Base-by-base conservation (phyloP, 1,284 basidiomycete genomes). In the Singerocomus inundabilis region DNA sequence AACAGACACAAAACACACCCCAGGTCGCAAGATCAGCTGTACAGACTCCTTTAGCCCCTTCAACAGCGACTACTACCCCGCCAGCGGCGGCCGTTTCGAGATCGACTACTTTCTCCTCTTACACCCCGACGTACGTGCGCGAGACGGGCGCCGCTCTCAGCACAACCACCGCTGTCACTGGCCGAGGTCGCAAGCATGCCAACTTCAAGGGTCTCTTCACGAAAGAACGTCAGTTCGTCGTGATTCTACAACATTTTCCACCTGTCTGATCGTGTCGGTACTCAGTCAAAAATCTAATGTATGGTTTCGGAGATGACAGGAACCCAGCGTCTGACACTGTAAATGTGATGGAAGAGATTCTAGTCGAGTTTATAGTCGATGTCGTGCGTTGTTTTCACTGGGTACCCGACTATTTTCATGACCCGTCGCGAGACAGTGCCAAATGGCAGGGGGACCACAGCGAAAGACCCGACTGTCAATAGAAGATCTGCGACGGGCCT, bases 271-370 rank as follows among this genome's bases (percentile, higher is more conserved):
- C 28, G 24, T 44, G 52, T n/a, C 26, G 6, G 12, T 11, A 30
- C 52, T 6, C 57, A 94, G 91, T 96, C 51, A 84, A 87, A 55
- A 88, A 81, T 51, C 74, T 96, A 46, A 95, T 96, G 93, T 96
- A 93, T 62, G 92, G 90, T n/a, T 97, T 94, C 66, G 93, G 93
- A 16, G 93, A 97, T 64, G 90, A 92, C 62, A 80, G 88, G 16
- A 88, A 92, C 57, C 91, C 93, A 1, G 84, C 89, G 8, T 86
- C 82, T 40, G 93, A 96, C 58, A 88, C 89, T 0, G 88, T 95
- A 28, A 86, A 84, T 60, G 88, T 97, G 28, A 91, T 97, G 86
- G 93, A 97, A 67, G 93, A 96, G 65, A 93, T 97, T 55, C 73
- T 95, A 35, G 82, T 95, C 39, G 91, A 95, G 66, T 95, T 93